phyloP scores from a whole-genome alignment of 2,329 filamentous ascomycete genomes.

The Venturia nashicola region DNA sequence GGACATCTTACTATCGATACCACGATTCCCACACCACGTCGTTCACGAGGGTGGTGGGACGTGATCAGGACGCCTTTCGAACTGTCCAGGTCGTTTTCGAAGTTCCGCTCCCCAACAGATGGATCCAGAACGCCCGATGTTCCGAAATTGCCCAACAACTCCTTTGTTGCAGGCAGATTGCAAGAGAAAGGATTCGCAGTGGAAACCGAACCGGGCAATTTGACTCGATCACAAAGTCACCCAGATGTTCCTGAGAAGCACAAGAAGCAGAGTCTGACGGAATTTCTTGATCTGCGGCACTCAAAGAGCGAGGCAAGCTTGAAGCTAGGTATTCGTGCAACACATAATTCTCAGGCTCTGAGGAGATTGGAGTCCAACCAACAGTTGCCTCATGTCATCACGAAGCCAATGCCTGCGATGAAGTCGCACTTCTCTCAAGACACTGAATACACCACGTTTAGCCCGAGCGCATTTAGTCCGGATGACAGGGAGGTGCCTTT shows the following conservation, averaged over 20 bases:
- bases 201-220: neutral
- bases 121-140: conserved; percentile 4
- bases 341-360: conserved; percentile 9
- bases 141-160: neutral
- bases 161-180: neutral
- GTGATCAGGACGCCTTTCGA: conserved; percentile 59
- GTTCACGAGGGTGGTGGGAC: conserved; percentile 66
- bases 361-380: conserved; percentile 7
- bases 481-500: conserved; percentile 13
- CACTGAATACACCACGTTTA: neutral
- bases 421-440: neutral
- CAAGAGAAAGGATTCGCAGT: neutral
- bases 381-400: neutral
- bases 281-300: neutral
- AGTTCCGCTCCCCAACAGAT: conserved; percentile 14
- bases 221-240: neutral
- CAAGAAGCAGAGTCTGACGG: neutral
- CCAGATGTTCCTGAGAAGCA: neutral
- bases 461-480: conserved; percentile 10
- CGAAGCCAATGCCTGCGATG: neutral
- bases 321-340: neutral
- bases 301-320: neutral
- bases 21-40: conserved; percentile 34
- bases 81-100: conserved; percentile 23
- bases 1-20: conserved; percentile 21